A percentile compares a stretch with the other conserved stretches of the same genome.
These are phyloP conservation scores for Wickerhamomyces bisporus DNA, from an alignment of 805 yeast species.

Conservation along the genomic window DNA sequence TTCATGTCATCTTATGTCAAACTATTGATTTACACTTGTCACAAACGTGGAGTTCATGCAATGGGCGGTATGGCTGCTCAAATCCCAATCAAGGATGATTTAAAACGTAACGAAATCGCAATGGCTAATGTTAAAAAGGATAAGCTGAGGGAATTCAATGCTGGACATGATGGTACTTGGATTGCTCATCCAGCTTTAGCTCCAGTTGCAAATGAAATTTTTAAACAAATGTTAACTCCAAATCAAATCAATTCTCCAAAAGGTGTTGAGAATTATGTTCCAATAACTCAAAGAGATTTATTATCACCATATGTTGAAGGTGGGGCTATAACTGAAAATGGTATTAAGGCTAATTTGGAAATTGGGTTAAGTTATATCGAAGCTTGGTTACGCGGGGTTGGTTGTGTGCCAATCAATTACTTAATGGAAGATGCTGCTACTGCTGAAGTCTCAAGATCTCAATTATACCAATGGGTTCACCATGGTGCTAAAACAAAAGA, in stretches of 20 bases:
- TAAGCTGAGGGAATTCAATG: constrained; percentile 68
- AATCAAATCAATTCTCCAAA: constrained; percentile 53
- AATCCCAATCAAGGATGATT: constrained; percentile 72
- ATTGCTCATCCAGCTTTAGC: constrained; percentile 85
- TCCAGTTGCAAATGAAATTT: constrained; percentile 64
- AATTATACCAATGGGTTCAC: constrained; percentile 78
- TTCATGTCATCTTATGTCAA: constrained; percentile 77
- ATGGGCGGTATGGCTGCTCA: constrained; percentile 93
- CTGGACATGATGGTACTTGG: constrained; percentile 89
- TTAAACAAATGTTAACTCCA: constrained; percentile 77
- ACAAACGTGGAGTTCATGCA: constrained; percentile 75
- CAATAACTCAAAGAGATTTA: constrained; percentile 48
- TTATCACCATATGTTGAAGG: constrained; percentile 58
- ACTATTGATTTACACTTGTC: constrained; percentile 68
- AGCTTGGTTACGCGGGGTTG: constrained; percentile 80
- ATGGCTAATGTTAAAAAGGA: constrained; percentile 71
- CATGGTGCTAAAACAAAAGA: constrained; percentile 59
- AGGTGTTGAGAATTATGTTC: constrained; percentile 34
- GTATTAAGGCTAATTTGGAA: constrained; percentile 65
- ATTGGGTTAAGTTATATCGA: constrained; percentile 80
- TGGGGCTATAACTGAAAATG: constrained; percentile 62
- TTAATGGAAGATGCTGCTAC: constrained; percentile 91
- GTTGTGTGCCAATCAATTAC: constrained; percentile 81
- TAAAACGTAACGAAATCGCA: constrained; percentile 56
- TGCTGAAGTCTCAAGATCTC: constrained; percentile 81